Conservation (phyloP, 2,329 filamentous ascomycete genomes). For the Fusarium chlamydosporum region DNA sequence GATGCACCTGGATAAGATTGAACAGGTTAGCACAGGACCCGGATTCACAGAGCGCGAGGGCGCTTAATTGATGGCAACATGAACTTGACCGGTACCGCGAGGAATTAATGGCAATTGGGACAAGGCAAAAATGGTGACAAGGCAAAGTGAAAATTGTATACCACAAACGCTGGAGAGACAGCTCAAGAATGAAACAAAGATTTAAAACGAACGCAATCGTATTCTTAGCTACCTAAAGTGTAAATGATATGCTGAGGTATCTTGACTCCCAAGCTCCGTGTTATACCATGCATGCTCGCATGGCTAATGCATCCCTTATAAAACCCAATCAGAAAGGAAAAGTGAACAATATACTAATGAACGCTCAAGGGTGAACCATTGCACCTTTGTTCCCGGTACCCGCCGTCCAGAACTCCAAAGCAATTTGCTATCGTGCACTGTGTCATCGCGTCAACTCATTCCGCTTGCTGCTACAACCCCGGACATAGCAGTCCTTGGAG, state of each 20-base stretch:
- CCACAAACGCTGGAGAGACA: not conserved
- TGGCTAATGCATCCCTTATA: constrained; percentile 10
- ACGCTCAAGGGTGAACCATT: constrained; percentile 5
- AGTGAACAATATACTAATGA: constrained; percentile 4
- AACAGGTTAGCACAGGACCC: constrained; percentile 54
- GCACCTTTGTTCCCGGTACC: constrained; percentile 1
- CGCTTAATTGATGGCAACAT: not conserved
- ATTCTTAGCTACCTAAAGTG: constrained; percentile 24
- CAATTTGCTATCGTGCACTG: not conserved
- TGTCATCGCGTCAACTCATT: not conserved
- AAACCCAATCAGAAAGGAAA: constrained; percentile 9
- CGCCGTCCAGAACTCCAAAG: constrained; percentile 31
- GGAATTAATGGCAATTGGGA: constrained; percentile 10
- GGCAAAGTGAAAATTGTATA: constrained; percentile 15
- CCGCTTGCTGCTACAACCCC: constrained; percentile 2
- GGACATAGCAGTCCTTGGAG: not conserved
- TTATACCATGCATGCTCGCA: constrained; percentile 15
- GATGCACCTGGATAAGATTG: constrained; percentile 63
- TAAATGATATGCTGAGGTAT: constrained; percentile 37
- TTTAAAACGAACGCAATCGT: constrained; percentile 23
- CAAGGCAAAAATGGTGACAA: not conserved
- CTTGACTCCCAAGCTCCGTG: constrained; percentile 41
- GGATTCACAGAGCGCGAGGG: constrained; percentile 60
- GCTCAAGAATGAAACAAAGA: constrained; percentile 20
- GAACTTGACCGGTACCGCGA: not conserved